A percentile compares a stretch with the other conserved stretches of the same genome.
These are phyloP conservation scores for Cryptomeria japonica DNA, from an alignment of 75 land plant species.

Conservation along the genomic window DNA sequence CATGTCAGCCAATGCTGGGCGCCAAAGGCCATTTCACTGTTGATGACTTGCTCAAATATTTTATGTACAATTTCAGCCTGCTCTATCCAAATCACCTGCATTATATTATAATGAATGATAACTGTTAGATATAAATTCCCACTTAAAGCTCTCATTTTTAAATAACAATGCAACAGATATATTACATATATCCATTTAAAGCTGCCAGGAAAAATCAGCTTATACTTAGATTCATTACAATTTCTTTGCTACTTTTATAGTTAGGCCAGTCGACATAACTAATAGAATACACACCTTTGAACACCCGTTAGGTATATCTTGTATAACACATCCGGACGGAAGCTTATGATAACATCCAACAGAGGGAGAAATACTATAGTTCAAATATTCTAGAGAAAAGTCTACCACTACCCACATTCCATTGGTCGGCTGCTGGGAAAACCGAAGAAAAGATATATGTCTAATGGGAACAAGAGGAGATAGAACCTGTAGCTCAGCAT, in stretches of 20 bases:
- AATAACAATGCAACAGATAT: too few relatives aligned
- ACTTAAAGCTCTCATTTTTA: too few relatives aligned
- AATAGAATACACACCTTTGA: slow-evolving; percentile 19
- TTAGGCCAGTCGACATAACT: background rate
- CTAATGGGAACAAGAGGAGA: slow-evolving; percentile 68
- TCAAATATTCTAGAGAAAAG: too few relatives aligned
- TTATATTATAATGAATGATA: background rate
- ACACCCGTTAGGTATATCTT: slow-evolving; percentile 28
- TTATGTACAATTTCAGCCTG: slow-evolving; percentile 19
- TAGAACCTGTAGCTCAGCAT: slow-evolving; percentile 73
- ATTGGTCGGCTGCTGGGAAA: slow-evolving; percentile 66
- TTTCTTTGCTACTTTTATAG: background rate
- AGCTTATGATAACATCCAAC: slow-evolving; percentile 34
- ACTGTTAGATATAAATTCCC: background rate
- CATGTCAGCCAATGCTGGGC: slow-evolving; percentile 21
- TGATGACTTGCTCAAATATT: background rate
- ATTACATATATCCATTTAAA: too few relatives aligned
- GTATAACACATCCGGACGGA: slow-evolving; percentile 51
- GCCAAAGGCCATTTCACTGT: slow-evolving; percentile 17
- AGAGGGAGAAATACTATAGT: too few relatives aligned
- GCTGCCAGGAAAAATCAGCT: background rate
- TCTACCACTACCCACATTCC: slow-evolving; percentile 70
- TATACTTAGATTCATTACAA: background rate
- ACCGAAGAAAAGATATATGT: slow-evolving; percentile 73
- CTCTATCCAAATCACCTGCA: slow-evolving; percentile 17